A percentile compares a stretch with the other conserved stretches of the same genome.
phyloP scores from a whole-genome alignment of 148 eudicot species.

The Cornus florida region DNA sequence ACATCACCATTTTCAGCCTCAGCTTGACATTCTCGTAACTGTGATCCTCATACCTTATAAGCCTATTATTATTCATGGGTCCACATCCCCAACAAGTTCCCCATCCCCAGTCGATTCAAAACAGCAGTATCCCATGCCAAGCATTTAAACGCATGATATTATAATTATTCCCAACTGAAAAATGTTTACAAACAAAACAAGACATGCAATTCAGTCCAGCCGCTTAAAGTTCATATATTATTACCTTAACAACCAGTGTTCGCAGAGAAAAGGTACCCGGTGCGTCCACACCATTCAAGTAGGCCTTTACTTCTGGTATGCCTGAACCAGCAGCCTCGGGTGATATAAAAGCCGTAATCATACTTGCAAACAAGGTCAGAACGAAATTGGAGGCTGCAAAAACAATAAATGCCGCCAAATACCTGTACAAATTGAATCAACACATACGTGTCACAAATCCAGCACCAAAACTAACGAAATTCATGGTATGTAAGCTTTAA shows the following conservation, averaged over 20 bases:
- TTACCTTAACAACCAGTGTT: constrained; percentile 83
- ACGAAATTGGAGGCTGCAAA: constrained; percentile 70
- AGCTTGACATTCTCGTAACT: background rate
- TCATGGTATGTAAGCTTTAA: background rate
- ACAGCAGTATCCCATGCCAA: background rate
- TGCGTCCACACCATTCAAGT: constrained; percentile 95
- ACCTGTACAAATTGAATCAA: constrained; percentile 39
- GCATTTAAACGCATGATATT: background rate
- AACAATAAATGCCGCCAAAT: constrained; percentile 59
- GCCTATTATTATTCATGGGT: background rate
- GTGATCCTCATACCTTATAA: background rate
- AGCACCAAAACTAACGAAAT: background rate
- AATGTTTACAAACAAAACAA: background rate
- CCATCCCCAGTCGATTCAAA: background rate
- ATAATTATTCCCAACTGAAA: background rate
- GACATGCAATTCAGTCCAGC: background rate
- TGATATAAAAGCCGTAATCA: constrained; percentile 65
- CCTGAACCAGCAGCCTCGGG: constrained; percentile 98
- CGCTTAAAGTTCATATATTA: constrained; percentile 5
- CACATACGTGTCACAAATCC: background rate
- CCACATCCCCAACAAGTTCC: background rate
- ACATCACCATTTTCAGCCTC: background rate
- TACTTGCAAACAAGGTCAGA: constrained; percentile 70
- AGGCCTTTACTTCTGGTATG: constrained; percentile 94
- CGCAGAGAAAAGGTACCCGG: constrained; percentile 71